phyloP scores from a whole-genome alignment of 202 grass and related monocot genomes.

The Bolboschoenoplectus hybrid region DNA sequence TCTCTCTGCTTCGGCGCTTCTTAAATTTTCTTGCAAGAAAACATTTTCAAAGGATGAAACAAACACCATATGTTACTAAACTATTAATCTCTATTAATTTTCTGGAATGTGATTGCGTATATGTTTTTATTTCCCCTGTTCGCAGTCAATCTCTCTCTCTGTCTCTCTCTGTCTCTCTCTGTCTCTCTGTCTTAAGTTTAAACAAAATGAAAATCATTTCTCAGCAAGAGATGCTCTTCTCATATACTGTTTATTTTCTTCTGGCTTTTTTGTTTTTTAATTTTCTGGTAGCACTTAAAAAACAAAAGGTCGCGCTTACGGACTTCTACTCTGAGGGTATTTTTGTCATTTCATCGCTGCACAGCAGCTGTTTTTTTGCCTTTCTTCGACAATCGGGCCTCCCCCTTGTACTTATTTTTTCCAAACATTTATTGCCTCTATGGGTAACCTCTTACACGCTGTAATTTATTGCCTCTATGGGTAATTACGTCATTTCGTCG shows the following conservation, averaged over 20 bases:
- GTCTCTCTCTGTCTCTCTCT: too few relatives aligned
- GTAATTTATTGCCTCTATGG: too few relatives aligned
- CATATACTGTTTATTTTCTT: constrained; percentile 2
- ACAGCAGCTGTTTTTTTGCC: background rate
- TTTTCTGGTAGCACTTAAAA: background rate
- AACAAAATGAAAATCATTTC: constrained; percentile 5
- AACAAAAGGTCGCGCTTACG: background rate
- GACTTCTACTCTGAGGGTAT: background rate
- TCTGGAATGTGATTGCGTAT: constrained; percentile 24
- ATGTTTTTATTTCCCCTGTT: background rate
- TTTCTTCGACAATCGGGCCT: background rate
- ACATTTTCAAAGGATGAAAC: background rate
- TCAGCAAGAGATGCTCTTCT: background rate
- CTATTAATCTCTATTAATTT: constrained; percentile 17
- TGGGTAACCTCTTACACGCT: background rate
- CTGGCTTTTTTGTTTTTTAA: background rate
- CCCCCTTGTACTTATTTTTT: background rate
- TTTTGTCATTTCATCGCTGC: constrained; percentile 15
- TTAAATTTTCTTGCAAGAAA: background rate
- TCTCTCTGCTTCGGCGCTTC: background rate
- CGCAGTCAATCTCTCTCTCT: background rate
- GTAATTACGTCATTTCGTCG: constrained; percentile 14
- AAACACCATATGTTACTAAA: background rate
- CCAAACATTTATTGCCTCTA: background rate
- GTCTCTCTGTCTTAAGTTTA: background rate